Percentiles rank a stretch among this genome's conserved stretches.
phyloP scores from a whole-genome alignment of 225 moss, liverwort and hornwort genomes.

The Asterella californica region DNA sequence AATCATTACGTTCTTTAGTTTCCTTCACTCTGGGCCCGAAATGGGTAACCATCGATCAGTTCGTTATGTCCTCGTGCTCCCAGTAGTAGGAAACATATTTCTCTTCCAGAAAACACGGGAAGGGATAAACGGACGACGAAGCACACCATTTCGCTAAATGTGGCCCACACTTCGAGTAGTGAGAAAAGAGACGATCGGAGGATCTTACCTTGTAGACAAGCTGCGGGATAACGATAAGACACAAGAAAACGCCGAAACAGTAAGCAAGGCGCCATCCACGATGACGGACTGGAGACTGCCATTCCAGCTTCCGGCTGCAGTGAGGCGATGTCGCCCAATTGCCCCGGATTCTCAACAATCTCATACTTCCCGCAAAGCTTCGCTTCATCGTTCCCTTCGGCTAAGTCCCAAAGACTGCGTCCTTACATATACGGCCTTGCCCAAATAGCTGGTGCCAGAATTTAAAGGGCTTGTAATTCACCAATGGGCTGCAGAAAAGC shows the following conservation, averaged over 20 bases:
- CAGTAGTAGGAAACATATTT: neutral
- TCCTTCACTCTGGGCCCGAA: neutral
- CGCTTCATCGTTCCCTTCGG: neutral
- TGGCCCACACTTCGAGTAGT: neutral
- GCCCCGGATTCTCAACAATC: neutral
- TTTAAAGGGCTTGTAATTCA: no score
- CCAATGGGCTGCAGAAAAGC: no score
- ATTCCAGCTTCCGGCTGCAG: no score
- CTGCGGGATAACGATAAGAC: constrained; percentile 33
- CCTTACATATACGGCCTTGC: no score
- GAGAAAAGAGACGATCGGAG: no score
- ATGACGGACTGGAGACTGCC: neutral
- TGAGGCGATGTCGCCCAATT: neutral
- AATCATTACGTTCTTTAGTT: neutral
- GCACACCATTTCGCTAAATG: neutral
- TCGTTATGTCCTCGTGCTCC: neutral
- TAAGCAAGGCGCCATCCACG: constrained; percentile 25
- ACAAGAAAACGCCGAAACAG: constrained; percentile 9
- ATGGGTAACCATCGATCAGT: neutral
- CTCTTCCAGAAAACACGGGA: neutral
- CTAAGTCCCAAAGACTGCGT: neutral
- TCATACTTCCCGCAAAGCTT: neutral
- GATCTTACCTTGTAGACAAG: constrained; percentile 25
- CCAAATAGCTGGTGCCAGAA: no score
- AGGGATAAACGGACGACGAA: neutral